Evolutionary conservation across 1,284 basidiomycete genomes (phyloP).

Genomic region (Trichosporon faecale): DNA sequence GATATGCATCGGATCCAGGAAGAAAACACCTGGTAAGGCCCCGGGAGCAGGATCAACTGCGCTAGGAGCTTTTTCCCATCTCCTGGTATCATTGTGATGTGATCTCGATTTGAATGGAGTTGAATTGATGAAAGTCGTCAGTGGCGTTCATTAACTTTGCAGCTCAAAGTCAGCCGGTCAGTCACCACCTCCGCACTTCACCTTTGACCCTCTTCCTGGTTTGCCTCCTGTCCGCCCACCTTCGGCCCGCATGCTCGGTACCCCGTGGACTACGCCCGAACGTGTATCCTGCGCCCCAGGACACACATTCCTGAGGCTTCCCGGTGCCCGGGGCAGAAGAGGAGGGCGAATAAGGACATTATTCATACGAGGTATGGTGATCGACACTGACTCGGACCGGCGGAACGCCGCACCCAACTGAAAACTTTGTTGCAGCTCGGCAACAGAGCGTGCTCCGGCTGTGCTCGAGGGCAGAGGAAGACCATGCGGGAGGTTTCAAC

Average conservation of each 20-base stretch:
- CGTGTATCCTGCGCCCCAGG: not conserved
- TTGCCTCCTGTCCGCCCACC: not conserved
- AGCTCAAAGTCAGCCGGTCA: not conserved
- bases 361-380: not conserved
- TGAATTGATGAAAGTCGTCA: not conserved
- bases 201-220: not conserved
- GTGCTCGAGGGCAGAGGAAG: not conserved
- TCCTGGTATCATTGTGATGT: not conserved
- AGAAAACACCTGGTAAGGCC: not conserved
- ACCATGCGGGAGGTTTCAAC: not conserved
- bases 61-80: not conserved
- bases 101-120: not conserved
- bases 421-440: not conserved
- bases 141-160: not conserved
- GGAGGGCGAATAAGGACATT: not conserved
- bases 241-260: not conserved
- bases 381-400: conserved; percentile 8
- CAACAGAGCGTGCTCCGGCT: not conserved
- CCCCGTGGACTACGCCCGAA: not conserved
- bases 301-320: not conserved
- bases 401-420: conserved; percentile 10
- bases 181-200: not conserved
- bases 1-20: not conserved
- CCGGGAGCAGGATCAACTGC: not conserved
- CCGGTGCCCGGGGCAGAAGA: not conserved